Evolutionary conservation across 805 yeast species (phyloP).

Genomic region (Candida stauntonica): DNA sequence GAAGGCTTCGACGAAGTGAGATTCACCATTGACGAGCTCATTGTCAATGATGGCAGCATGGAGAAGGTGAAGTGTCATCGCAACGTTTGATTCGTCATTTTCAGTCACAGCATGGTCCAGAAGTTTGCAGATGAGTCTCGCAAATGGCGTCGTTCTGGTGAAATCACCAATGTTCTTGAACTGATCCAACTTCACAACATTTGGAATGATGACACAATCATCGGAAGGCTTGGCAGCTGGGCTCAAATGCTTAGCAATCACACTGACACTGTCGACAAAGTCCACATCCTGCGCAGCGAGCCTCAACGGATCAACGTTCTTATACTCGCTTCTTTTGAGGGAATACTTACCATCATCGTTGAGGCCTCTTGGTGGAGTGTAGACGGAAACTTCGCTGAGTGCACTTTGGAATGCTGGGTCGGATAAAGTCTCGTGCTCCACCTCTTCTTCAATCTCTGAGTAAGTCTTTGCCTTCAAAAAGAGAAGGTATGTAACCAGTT

Average conservation of each 20-base stretch:
- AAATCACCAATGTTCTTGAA: slow-evolving; percentile 45
- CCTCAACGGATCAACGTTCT: slow-evolving; percentile 55
- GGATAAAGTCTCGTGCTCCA: slow-evolving; percentile 36
- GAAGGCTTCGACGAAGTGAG: slow-evolving; percentile 40
- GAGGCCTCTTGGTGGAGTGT: slow-evolving; percentile 60
- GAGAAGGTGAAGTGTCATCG: slow-evolving; percentile 59
- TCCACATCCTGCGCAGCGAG: slow-evolving; percentile 41
- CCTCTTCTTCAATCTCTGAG: slow-evolving; percentile 40
- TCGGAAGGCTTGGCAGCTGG: slow-evolving; percentile 16
- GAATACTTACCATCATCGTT: slow-evolving; percentile 65
- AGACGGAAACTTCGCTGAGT: slow-evolving; percentile 56
- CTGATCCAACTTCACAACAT: slow-evolving; percentile 25
- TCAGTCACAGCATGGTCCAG: slow-evolving; percentile 48
- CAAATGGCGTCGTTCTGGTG: slow-evolving; percentile 48
- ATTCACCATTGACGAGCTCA: slow-evolving; percentile 37
- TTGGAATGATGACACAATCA: slow-evolving; percentile 48
- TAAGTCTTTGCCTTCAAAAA: slow-evolving; percentile 51
- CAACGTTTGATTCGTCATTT: slow-evolving; percentile 50
- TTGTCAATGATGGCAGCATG: slow-evolving; percentile 61
- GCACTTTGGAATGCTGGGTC: slow-evolving; percentile 52
- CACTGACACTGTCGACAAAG: slow-evolving; percentile 46
- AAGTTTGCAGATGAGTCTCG: slow-evolving; percentile 53
- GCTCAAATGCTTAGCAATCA: slow-evolving; percentile 42
- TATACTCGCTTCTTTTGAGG: slow-evolving; percentile 43
- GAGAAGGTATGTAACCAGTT: slow-evolving; percentile 45